phyloP scores from a whole-genome alignment of 192 early-diverging fungal genomes.

The Coemansia pectinata region DNA sequence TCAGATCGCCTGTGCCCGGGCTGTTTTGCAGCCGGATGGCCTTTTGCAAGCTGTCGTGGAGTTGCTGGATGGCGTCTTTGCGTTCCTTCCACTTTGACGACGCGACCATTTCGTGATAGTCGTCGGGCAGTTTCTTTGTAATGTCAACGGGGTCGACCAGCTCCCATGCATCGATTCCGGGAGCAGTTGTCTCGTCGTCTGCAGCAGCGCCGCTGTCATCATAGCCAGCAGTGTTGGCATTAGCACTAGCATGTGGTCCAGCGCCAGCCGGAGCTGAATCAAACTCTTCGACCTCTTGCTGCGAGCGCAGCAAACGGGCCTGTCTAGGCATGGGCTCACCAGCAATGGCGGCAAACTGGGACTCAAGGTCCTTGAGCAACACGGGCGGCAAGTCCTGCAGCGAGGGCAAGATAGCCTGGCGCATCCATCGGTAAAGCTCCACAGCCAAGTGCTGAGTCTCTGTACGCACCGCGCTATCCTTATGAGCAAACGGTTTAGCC shows the following conservation, averaged over 20 bases:
- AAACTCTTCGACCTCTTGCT: slow-evolving; percentile 64
- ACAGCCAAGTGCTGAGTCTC: slow-evolving; percentile 79
- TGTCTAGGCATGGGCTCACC: slow-evolving; percentile 61
- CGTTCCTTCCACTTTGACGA: slow-evolving; percentile 97
- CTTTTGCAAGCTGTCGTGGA: slow-evolving; percentile 56
- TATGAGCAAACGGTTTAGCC: slow-evolving; percentile 89
- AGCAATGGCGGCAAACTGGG: slow-evolving; percentile 75
- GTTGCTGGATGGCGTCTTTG: slow-evolving; percentile 82
- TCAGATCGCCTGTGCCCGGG: slow-evolving; percentile 70
- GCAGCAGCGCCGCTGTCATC: slow-evolving; percentile 9
- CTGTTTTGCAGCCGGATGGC: slow-evolving; percentile 45
- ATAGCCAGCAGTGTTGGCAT: slow-evolving; percentile 36
- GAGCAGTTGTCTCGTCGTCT: slow-evolving; percentile 32
- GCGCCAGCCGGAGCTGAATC: neutral
- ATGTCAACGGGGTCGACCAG: slow-evolving; percentile 90
- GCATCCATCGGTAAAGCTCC: slow-evolving; percentile 94
- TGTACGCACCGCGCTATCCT: slow-evolving; percentile 86
- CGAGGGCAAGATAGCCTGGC: slow-evolving; percentile 74
- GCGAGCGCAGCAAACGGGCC: slow-evolving; percentile 75
- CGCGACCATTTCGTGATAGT: slow-evolving; percentile 65
- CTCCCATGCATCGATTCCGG: slow-evolving; percentile 74
- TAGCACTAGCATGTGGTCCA: slow-evolving; percentile 9
- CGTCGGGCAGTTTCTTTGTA: slow-evolving; percentile 78
- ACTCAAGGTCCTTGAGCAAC: slow-evolving; percentile 88
- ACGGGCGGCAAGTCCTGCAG: slow-evolving; percentile 92